Evolutionary conservation across 2,329 filamentous ascomycete genomes (phyloP), one percentile per base, ranked within the genome.

Genomic region (Sporothrix protearum): DNA sequence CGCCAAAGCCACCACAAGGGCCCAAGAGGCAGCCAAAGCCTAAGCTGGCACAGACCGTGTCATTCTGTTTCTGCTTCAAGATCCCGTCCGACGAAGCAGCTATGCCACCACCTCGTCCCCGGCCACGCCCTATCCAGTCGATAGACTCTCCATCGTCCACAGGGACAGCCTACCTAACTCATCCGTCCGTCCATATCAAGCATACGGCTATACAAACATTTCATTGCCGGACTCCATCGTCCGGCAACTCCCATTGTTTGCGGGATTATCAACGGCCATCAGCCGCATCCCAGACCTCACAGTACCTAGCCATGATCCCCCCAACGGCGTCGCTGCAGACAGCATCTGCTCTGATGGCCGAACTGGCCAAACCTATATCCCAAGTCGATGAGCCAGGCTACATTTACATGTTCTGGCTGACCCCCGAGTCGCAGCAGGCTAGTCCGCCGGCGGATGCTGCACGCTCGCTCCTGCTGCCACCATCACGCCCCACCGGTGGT

Each of bases 341-440:
- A 0, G 85, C 92, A 0, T 91, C 93, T 0, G 82, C 85, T 5
- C 85, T 98, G 3, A 86, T 95, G 73, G 84, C 90, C 2, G 94
- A 98, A 80, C 85, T 98, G 10, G 88, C 85, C 81, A 78, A 96
- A 87, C 83, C 93, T 0, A 87, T 94, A 61, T 94, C 93, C 0
- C 83, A 88, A 28, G 83, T 86, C 70, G 92, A 96, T 75, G 92
- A 96, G 76, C 84, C 91, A 14, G 96, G 96, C 49, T 99, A 96
- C 82, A 98, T 99, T 76, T 99, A 99, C 85, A 97, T 99, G 80
- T 99, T 98, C 85, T 97, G 95, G 94, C 86, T 97, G 28, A 97
- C 93, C 0, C 89, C 93, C 42, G 84, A 87, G 47, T 86, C 85
- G 1, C 81, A 87, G 8, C 79, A 84, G 0, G 80, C 86, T 0